phyloP scores from a whole-genome alignment of 768 basidiomycete species.

The Cystofilobasidium bisporidii region DNA sequence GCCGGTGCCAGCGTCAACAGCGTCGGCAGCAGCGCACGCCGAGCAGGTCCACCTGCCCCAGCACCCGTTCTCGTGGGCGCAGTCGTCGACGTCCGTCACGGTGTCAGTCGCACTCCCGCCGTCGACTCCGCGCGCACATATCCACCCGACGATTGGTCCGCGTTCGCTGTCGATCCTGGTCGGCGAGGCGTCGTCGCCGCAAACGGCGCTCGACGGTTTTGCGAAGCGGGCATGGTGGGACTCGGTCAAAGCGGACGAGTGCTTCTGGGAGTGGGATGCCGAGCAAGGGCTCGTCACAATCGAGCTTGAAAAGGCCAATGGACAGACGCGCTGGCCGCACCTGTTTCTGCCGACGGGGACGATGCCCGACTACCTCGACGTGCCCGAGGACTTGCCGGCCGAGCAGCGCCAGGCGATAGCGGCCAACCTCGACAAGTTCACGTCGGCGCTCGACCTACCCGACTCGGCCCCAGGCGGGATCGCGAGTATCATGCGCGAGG shows the following conservation, averaged over 20 bases:
- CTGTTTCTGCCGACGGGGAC: conserved; percentile 53
- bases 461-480: conserved; percentile 36
- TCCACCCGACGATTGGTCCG: conserved; percentile 58
- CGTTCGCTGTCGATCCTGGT: conserved; percentile 55
- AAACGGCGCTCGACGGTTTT: conserved; percentile 1
- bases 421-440: conserved; percentile 79
- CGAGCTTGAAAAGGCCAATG: conserved; percentile 76
- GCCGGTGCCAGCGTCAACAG: conserved; percentile 53
- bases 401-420: conserved; percentile 68
- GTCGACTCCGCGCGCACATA: conserved; percentile 52
- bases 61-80: conserved; percentile 86
- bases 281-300: conserved; percentile 57
- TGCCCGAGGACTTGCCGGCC: conserved; percentile 80
- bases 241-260: conserved; percentile 60
- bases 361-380: conserved; percentile 37
- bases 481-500: conserved; percentile 74
- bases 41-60: conserved; percentile 45
- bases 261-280: conserved; percentile 87
- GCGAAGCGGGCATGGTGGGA: conserved; percentile 52
- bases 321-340: conserved; percentile 74
- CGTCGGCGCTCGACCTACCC: conserved; percentile 52
- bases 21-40: conserved; percentile 41
- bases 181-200: background rate
- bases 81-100: conserved; percentile 71
- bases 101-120: conserved; percentile 76